Evolutionary conservation across 306 rosid genomes (phyloP).

Genomic region (Casuarina equisetifolia): DNA sequence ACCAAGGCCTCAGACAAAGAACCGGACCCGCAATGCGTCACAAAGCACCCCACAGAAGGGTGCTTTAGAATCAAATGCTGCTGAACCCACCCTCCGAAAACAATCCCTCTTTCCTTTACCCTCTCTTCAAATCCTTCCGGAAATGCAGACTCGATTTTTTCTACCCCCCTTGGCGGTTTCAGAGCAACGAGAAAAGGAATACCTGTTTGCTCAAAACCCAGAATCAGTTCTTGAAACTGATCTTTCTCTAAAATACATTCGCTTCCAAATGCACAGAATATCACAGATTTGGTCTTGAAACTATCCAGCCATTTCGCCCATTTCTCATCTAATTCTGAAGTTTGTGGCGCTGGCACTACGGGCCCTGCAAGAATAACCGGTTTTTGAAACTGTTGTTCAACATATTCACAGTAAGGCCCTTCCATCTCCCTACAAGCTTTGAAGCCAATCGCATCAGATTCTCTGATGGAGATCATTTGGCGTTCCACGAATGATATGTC

Average conservation of each 20-base stretch:
- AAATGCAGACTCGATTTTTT: conserved; percentile 45
- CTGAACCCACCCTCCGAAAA: conserved; percentile 66
- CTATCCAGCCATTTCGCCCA: conserved; percentile 53
- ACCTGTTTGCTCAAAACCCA: conserved; percentile 65
- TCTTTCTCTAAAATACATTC: no score
- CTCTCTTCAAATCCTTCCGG: no score
- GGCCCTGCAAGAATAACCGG: conserved; percentile 56
- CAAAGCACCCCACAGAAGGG: conserved; percentile 75
- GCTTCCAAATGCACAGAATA: no score
- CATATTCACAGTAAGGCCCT: conserved; percentile 48
- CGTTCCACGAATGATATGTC: conserved; percentile 36
- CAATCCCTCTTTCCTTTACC: conserved; percentile 52
- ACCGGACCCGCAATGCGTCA: no score
- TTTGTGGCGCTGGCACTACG: no score
- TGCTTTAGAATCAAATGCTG: conserved; percentile 59
- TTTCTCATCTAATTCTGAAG: conserved; percentile 36
- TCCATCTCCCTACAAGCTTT: no score
- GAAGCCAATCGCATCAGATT: conserved; percentile 48
- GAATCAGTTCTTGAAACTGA: no score
- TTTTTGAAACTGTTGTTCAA: conserved; percentile 39
- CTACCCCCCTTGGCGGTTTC: conserved; percentile 47
- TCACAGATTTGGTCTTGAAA: conserved; percentile 44
- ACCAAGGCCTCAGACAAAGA: conserved; percentile 58
- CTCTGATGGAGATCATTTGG: conserved; percentile 12
- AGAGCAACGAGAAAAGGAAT: conserved; percentile 55